These are phyloP conservation scores for Balamuthia mandrillaris DNA, from an alignment of 208 protist species.

Conservation along the genomic window DNA sequence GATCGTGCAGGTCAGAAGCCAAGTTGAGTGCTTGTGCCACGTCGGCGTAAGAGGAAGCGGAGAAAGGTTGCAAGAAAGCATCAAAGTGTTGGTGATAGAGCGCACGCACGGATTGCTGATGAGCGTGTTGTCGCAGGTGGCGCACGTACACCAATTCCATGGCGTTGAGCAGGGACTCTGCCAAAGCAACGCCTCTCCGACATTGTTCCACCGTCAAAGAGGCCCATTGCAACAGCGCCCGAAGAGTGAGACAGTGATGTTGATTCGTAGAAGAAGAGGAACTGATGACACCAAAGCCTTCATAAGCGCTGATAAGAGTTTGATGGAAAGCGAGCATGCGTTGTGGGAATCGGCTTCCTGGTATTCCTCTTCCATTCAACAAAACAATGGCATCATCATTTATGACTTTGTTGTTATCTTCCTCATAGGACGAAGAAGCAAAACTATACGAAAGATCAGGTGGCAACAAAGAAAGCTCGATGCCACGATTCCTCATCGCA, in stretches of 20 bases:
- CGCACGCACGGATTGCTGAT: neutral
- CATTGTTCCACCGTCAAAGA: constrained; percentile 7
- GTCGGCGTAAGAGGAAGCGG: too few relatives aligned
- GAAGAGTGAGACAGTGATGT: neutral
- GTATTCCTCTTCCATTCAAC: too few relatives aligned
- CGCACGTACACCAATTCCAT: constrained; percentile 35
- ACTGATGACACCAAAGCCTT: too few relatives aligned
- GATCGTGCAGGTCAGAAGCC: too few relatives aligned
- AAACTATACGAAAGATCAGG: too few relatives aligned
- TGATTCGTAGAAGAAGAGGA: neutral
- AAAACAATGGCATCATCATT: too few relatives aligned
- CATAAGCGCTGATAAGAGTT: too few relatives aligned
- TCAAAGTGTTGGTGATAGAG: constrained; percentile 16
- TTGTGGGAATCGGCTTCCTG: too few relatives aligned
- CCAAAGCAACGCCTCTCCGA: neutral
- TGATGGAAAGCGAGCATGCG: too few relatives aligned
- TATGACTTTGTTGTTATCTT: too few relatives aligned
- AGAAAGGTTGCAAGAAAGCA: neutral
- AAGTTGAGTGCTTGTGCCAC: too few relatives aligned
- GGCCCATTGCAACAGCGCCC: neutral
- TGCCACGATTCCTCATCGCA: constrained; percentile 97
- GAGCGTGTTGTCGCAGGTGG: neutral
- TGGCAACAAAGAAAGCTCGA: constrained; percentile 90
- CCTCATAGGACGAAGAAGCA: too few relatives aligned
- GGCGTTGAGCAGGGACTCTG: neutral